Evolutionary conservation across 2,329 filamentous ascomycete species (phyloP), one percentile per base, ranked within the genome.

Genomic region (Lecanicillium sp.): DNA sequence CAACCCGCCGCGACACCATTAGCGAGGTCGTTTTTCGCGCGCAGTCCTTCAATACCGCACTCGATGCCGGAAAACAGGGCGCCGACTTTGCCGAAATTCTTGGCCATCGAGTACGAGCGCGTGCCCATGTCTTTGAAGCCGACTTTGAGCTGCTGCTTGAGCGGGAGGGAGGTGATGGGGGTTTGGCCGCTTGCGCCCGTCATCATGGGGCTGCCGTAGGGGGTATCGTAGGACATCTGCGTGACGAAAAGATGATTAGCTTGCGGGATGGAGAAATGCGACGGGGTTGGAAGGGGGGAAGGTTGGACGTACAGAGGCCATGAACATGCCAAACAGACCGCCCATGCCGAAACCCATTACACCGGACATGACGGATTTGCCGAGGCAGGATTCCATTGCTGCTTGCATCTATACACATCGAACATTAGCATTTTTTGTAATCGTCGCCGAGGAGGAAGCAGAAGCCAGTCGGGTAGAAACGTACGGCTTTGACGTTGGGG

Each of bases 181-280:
- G 51, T 62, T 18, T 58, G 52, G 14, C 59, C 52, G 34, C 57
- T 50, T 55, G 49, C 57, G 34, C 54, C 52, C 53, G 63, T 63
- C 31, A 66, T 64, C 35, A 51, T 53, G 22, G 63, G 54, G 22
- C 60, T 67, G 59, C 77, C 83, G 64, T 88, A 82, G 43, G 90
- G 86, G 0, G 89, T 96, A 60, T 98, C 92, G 75, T 98, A 98
- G 64, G 87, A 84, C 92, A 98, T 98, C 87, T 94, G 44, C 27
- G 8, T 14, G 41, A 33, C 37, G 17, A 22, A 22, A 29, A 19
- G 22, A 25, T 25, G 12, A 19, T 40, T 40, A 35, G 38, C 31
- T 13, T 6, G 11, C 22, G 22, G 22, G 11, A 7, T 25, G 6
- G 7, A 25, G 22, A 6, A 25, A 25, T 7, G 22, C 7, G 22